Conservation (phyloP, 805 yeast species). For the Lipomyces starkeyi region DNA sequence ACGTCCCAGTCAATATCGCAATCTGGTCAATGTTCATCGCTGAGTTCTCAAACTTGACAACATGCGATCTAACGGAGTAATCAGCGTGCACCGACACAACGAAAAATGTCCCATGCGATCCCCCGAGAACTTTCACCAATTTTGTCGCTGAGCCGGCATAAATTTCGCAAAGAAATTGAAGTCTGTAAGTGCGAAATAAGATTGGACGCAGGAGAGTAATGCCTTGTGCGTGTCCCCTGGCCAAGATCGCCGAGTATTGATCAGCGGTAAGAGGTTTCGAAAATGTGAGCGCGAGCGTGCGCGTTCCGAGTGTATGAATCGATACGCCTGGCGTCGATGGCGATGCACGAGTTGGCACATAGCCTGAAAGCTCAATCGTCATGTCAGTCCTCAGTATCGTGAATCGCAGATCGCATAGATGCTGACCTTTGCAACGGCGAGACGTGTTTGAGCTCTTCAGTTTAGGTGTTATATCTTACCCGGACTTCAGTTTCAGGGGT, state of each 20-base stretch:
- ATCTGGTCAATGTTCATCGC: background rate
- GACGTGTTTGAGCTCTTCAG: too few species aligned
- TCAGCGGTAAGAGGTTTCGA: background rate
- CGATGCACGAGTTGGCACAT: background rate
- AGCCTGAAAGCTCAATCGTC: background rate
- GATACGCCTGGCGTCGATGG: background rate
- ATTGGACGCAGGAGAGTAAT: constrained; percentile 3
- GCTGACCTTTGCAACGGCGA: too few species aligned
- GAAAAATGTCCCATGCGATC: background rate
- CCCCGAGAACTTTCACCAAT: background rate
- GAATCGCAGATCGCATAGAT: too few species aligned
- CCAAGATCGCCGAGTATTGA: background rate
- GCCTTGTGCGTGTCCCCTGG: constrained; percentile 9
- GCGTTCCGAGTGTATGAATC: background rate
- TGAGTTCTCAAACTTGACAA: constrained; percentile 2
- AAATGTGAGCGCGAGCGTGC: background rate
- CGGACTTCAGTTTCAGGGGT: too few species aligned
- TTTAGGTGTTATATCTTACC: too few species aligned
- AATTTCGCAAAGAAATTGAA: constrained; percentile 1
- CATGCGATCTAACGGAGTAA: constrained; percentile 6
- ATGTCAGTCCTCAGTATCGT: background rate
- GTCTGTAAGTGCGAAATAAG: background rate
- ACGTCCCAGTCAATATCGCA: constrained; percentile 8
- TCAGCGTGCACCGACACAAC: constrained; percentile 13
- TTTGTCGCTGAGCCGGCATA: constrained; percentile 11